These are phyloP conservation scores for Paralagenidium karlingii DNA, from an alignment of 352 stramenopile genomes.

Conservation along the genomic window DNA sequence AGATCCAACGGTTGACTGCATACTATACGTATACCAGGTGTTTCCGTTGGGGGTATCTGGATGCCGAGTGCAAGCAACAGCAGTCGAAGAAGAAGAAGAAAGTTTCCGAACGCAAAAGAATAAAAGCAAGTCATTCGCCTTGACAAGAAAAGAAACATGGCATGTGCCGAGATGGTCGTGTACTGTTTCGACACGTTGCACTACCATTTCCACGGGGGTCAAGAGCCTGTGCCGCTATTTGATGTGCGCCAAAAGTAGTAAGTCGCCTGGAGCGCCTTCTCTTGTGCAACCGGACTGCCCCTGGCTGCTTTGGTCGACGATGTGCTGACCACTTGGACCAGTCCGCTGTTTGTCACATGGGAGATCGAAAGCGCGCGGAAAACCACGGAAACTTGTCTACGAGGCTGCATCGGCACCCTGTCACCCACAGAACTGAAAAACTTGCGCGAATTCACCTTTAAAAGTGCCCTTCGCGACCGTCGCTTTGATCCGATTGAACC, in stretches of 20 bases:
- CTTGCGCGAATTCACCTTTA: conserved; percentile 71
- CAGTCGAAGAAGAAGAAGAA: too few species aligned
- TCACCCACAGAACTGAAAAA: conserved; percentile 47
- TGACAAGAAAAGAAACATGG: conserved; percentile 20
- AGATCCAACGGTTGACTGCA: too few species aligned
- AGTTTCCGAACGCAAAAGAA: too few species aligned
- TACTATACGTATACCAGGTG: too few species aligned
- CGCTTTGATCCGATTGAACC: conserved; percentile 65
- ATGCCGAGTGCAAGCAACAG: too few species aligned
- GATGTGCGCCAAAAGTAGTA: conserved; percentile 47
- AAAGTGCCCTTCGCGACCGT: conserved; percentile 61
- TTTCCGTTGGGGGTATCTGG: too few species aligned
- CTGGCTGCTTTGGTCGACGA: not conserved
- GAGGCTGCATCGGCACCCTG: conserved; percentile 71
- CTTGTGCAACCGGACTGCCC: not conserved
- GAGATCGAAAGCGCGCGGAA: conserved; percentile 66
- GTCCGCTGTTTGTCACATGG: conserved; percentile 77
- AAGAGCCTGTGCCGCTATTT: conserved; percentile 37
- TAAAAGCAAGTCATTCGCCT: not conserved
- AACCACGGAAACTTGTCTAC: conserved; percentile 19
- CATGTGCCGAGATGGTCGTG: conserved; percentile 65
- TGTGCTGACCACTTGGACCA: conserved; percentile 5
- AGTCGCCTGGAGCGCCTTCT: too few species aligned
- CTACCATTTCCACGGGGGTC: conserved; percentile 39
- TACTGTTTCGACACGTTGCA: conserved; percentile 79